Base-by-base conservation (phyloP, 257 asterid genomes). In the Solanum gracilifrons region DNA sequence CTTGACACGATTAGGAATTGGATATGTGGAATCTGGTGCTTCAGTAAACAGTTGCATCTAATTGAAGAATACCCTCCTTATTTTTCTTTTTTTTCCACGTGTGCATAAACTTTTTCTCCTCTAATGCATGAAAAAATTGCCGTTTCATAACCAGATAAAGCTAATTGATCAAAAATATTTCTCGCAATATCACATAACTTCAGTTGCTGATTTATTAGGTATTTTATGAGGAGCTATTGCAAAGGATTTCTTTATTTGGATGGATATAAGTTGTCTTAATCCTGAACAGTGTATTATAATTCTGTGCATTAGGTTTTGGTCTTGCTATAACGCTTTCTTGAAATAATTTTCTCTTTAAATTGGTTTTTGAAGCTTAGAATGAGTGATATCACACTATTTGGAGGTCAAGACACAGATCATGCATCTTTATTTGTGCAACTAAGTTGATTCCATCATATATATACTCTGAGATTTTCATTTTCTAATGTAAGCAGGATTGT, bases 401-500 rank as follows among this genome's bases (percentile, higher is more conserved):
- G 85, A 43, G 68, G 39, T 31, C 46, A 48, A 82, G 43, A 82
- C 71, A 31, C 84, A 23, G 31, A 6, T 62, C 36, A 27, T 83
- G 25, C 77, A 43, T 27, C 16, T 69, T 37, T n/a, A 33, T 88
- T 51, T 79, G 31, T 82, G 25, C 46, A 71, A 39, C 51, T 37
- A 82, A 55, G 39, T 82, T 48, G 48, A 29, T 51, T 43, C 41
- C 31, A 16, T 82, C 74, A 73, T 66, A 62, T 75, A 71, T 80
- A 27, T 82, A 33, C 76, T 48, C 76, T 91, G 88, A 84, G 69
- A 64, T 31, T 71, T 16, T 77, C 48, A 13, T 88, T 62, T 85
- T 86, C 82, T 90, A 86, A 89, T 85, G 82, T 77, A 71, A 88
- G 87, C 94, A 95, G 98, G 93, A 55, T 29, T 87, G 87, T 87